Evolutionary conservation across 805 yeast species (phyloP).

Genomic region (Metschnikowia gruessii): DNA sequence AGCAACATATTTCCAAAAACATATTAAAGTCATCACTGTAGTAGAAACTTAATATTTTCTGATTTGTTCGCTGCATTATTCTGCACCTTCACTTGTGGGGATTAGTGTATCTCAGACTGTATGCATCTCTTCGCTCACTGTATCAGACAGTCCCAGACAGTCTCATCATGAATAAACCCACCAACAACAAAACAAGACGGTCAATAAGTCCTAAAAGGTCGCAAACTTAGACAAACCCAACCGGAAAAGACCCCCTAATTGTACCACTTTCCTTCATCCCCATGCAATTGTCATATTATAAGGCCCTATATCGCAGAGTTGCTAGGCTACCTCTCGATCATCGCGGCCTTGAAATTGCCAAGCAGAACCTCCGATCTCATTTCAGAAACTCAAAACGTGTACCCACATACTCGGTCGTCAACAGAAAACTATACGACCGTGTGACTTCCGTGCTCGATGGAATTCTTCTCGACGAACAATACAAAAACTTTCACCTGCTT

Average conservation of each 20-base stretch:
- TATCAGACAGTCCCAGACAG: too few species aligned
- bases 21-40: too few species aligned
- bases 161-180: too few species aligned
- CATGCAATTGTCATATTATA: constrained; percentile 20
- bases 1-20: too few species aligned
- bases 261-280: neutral
- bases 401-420: constrained; percentile 13
- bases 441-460: constrained; percentile 22
- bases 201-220: too few species aligned
- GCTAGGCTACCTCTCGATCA: constrained; percentile 32
- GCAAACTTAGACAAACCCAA: neutral
- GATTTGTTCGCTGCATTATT: too few species aligned
- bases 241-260: neutral
- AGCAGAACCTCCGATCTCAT: constrained; percentile 14
- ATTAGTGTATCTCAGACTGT: too few species aligned
- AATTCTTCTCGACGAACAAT: constrained; percentile 29
- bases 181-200: too few species aligned
- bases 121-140: too few species aligned
- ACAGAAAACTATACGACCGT: constrained; percentile 16
- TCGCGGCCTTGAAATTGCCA: constrained; percentile 12
- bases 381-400: constrained; percentile 12
- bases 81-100: too few species aligned
- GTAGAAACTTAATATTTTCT: too few species aligned
- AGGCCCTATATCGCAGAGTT: constrained; percentile 23
- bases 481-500: constrained; percentile 22